Base-by-base conservation (phyloP, 73 alveolate species). In the Paramecium pentaurelia region DNA sequence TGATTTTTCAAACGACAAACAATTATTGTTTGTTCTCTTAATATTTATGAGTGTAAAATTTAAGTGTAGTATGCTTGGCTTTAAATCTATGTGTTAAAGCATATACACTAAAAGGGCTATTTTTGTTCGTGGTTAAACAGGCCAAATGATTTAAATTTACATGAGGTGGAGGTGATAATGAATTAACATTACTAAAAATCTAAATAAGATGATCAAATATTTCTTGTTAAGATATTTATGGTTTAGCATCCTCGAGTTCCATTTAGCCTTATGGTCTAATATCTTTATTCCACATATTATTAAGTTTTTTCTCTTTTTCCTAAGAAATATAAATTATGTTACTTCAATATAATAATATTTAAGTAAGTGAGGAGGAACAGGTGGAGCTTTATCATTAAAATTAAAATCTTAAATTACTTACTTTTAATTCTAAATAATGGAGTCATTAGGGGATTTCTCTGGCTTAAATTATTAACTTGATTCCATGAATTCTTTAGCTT, bases 11-110 rank as follows among this genome's bases (percentile, higher is more conserved):
- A 14, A 80, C 91, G 0, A 47, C 91, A 47, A 80, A 80, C 16
- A 80, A 27, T 80, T 80, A 28, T 47, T 80, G 58, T 44, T 44
- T 80, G 51, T 80, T 80, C n/a, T 80, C 91, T 27, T 80, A 80
- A 71, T 89, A 89, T 89, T 89, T 89, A 9, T 77, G 88, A 47
- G 94, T 89, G 44, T 89, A 89, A 89, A 89, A 89, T 71, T 89
- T 89, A 36, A 71, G 47, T 8, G 94, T 89, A 37, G 94, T 89
- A 83, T 89, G 75, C 36, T 89, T 89, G 8, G 94, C 88, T 42
- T 89, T 89, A 45, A 89, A 89, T 89, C 94, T 89, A 18, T 89
- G 88, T 1, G 94, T 89, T 47, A 71, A 47, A 9, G 92, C 86
- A 73, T 89, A 89, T 34, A 89, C 94, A 73, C 54, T 89, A 73